Percentiles rank a stretch among this genome's conserved stretches.
phyloP scores from a whole-genome alignment of 176 grass and related monocot species.

The Zoysia pacifica region DNA sequence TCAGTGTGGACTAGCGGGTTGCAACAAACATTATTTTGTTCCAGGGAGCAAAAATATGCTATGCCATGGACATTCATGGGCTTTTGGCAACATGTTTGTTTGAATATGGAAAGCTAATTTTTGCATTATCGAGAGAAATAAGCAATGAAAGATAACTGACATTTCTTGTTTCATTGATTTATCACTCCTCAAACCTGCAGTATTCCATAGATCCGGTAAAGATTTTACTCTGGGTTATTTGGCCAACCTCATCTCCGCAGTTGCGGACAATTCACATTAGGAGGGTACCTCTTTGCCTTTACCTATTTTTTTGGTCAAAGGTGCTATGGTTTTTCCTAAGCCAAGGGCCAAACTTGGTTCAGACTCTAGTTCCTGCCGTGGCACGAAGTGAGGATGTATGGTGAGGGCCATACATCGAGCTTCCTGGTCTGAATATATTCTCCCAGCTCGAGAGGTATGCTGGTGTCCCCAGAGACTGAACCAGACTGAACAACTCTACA shows the following conservation, averaged over 20 bases:
- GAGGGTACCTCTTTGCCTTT: not conserved
- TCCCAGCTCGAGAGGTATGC: conserved; percentile 6
- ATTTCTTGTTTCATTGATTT: not conserved
- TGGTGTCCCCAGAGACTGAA: conserved; percentile 23
- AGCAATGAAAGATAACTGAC: not conserved
- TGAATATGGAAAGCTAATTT: not conserved
- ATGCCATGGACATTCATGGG: not conserved
- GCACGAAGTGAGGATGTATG: not conserved
- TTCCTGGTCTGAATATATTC: not conserved
- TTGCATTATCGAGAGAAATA: not conserved
- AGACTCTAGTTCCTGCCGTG: not conserved
- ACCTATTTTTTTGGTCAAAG: not conserved
- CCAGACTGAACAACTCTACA: not conserved
- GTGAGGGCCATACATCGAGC: not conserved
- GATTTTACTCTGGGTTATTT: not conserved
- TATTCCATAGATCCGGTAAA: not conserved
- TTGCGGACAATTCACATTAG: not conserved
- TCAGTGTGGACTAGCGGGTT: not conserved
- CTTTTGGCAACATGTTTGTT: not conserved
- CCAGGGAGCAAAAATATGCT: not conserved
- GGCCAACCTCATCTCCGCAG: not conserved
- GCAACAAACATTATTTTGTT: not conserved
- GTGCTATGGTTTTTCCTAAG: not conserved
- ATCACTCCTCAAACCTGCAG: not conserved
- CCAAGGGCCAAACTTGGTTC: not conserved